Evolutionary conservation across 2,329 filamentous ascomycete species (phyloP).

Genomic region (Colletotrichum incanum): DNA sequence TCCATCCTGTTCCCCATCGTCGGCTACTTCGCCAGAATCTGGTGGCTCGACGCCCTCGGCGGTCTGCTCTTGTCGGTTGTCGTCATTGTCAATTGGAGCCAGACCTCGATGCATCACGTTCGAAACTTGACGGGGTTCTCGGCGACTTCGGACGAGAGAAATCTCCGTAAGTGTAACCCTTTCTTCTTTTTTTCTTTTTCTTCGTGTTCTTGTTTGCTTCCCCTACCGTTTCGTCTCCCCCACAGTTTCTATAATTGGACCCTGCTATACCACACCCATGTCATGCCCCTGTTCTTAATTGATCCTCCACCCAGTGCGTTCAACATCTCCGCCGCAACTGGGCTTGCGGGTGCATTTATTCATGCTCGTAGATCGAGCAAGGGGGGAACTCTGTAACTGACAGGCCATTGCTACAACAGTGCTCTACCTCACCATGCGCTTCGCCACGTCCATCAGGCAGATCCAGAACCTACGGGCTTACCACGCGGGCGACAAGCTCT

Average conservation of each 20-base stretch:
- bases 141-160: slow-evolving; percentile 85
- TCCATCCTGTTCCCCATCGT: slow-evolving; percentile 90
- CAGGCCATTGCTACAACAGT: slow-evolving; percentile 56
- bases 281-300: not conserved
- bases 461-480: slow-evolving; percentile 91
- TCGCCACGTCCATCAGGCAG: slow-evolving; percentile 87
- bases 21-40: slow-evolving; percentile 82
- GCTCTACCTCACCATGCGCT: slow-evolving; percentile 93
- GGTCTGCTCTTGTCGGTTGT: slow-evolving; percentile 84
- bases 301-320: not conserved
- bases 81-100: slow-evolving; percentile 85
- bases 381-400: slow-evolving; percentile 3
- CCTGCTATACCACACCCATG: slow-evolving; percentile 6
- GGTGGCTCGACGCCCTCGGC: slow-evolving; percentile 88
- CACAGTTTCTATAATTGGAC: slow-evolving; percentile 32
- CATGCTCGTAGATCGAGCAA: not conserved
- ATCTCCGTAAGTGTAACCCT: slow-evolving; percentile 67
- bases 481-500: slow-evolving; percentile 88
- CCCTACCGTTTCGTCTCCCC: slow-evolving; percentile 23
- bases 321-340: not conserved
- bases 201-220: not conserved
- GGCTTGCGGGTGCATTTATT: not conserved
- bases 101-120: slow-evolving; percentile 82
- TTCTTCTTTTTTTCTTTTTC: not conserved
- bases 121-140: slow-evolving; percentile 85